Base-by-base conservation (phyloP, 805 yeast genomes). In the Kluyveromyces lactis region DNA sequence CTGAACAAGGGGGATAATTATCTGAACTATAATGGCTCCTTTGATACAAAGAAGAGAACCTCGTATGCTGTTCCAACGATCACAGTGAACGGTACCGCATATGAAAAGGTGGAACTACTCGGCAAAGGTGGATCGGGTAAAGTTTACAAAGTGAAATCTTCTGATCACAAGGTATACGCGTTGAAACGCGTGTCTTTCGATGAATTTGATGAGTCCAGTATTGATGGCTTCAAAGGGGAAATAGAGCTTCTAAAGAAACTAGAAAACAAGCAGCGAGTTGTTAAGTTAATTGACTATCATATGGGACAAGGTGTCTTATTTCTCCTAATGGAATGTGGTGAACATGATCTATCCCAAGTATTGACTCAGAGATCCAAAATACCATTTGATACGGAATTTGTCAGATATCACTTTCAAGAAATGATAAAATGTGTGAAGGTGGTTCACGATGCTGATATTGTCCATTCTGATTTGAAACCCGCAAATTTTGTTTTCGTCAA, bases 101-200 rank as follows among this genome's bases (percentile, higher is more conserved):
- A 84, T 54, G 89, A 81, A 51, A 73, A 81, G 41, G 62, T 84
- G 19, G 96, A 86, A 52, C 65, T 84, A 11, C 58, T 89, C 15
- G 97, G 97, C 4, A 74, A 83, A 57, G 97, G 97, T 18, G 97
- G 97, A 0, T 74, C 96, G 0, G 87, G 96, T 0, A 86, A 82
- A 54, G 97, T 89, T 16, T 89, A 81, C 65, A 83, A 81, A 56
- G 92, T 81, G 1, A 81, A 51, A 38, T 52, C 51, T 73, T 0
- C 46, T 52, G 71, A 70, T 35, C 77, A 76, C 44, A 75, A 72
- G 48, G 61, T 74, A 1, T 85, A 73, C 57, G 97, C 97, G 0
- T 66, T 90, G 28, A 89, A 89, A 53, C 75, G 80, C 47, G 95
- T 89, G 2, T 67, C 76, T 2, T 79, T 85, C 56, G 92, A 82